Conservation (phyloP, 345 rosid genomes). For the Bretschneidera sinensis region DNA sequence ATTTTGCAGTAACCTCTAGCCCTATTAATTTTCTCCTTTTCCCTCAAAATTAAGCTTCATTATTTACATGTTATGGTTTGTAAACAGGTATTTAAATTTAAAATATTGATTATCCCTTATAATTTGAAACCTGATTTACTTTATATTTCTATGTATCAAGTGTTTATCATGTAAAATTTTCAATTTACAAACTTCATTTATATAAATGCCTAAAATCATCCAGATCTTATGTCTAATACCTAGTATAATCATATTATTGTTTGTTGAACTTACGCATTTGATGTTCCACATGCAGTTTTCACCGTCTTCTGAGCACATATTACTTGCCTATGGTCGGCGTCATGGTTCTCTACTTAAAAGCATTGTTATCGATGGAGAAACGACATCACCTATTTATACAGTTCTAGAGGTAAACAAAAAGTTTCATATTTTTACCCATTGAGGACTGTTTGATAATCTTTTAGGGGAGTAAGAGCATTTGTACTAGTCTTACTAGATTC, state of each 20-base stretch:
- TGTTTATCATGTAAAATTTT: neutral
- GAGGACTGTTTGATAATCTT: too few relatives aligned
- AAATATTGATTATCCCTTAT: neutral
- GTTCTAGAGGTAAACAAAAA: constrained; percentile 74
- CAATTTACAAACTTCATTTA: too few relatives aligned
- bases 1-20: neutral
- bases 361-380: constrained; percentile 80
- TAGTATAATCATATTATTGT: neutral
- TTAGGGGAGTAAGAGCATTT: too few relatives aligned
- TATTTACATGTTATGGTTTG: neutral
- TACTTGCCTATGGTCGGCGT: constrained; percentile 96
- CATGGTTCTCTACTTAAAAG: constrained; percentile 89
- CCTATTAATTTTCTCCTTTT: neutral
- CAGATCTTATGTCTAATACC: neutral
- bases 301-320: constrained; percentile 89
- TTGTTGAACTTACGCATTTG: constrained; percentile 7
- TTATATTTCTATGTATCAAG: too few relatives aligned
- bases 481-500: too few relatives aligned
- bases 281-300: constrained; percentile 70
- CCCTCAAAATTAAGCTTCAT: neutral
- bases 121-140: neutral
- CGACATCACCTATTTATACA: constrained; percentile 76
- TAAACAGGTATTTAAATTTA: too few relatives aligned
- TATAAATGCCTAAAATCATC: constrained; percentile 5
- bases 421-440: too few relatives aligned